Conservation (phyloP, 495 filamentous ascomycete genomes). For the Penicillium chermesinum region DNA sequence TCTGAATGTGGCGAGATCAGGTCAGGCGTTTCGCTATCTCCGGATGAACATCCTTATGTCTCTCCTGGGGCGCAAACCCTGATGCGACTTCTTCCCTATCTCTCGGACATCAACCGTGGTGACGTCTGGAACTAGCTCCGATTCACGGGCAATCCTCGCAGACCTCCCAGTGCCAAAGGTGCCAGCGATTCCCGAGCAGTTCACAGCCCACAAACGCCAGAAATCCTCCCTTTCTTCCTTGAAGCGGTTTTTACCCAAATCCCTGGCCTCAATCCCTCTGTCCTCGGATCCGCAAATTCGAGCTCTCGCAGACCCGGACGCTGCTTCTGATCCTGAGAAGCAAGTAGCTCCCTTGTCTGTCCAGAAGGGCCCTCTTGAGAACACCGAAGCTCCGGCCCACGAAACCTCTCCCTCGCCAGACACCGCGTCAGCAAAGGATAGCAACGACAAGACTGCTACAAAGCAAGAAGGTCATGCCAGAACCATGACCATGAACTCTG, state of each 20-base stretch:
- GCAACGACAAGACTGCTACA: neutral
- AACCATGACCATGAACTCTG: constrained; percentile 37
- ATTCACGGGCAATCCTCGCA: constrained; percentile 17
- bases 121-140: constrained; percentile 18
- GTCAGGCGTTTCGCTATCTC: constrained; percentile 27
- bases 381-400: neutral
- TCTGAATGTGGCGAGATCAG: constrained; percentile 27
- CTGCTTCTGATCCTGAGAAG: constrained; percentile 28
- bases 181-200: constrained; percentile 18
- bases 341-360: constrained; percentile 18
- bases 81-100: constrained; percentile 22
- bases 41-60: constrained; percentile 19
- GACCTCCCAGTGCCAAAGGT: constrained; percentile 21
- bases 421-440: neutral
- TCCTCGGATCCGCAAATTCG: constrained; percentile 42
- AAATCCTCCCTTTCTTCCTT: constrained; percentile 40
- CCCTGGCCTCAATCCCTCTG: constrained; percentile 30
- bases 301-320: constrained; percentile 32
- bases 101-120: constrained; percentile 32
- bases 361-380: neutral
- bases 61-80: constrained; percentile 24
- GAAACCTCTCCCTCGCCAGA: neutral
- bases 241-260: constrained; percentile 34
- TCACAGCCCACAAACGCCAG: constrained; percentile 23
- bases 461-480: constrained; percentile 15